Conservation (phyloP, 2,329 filamentous ascomycete species). For the Drechslera avenae region DNA sequence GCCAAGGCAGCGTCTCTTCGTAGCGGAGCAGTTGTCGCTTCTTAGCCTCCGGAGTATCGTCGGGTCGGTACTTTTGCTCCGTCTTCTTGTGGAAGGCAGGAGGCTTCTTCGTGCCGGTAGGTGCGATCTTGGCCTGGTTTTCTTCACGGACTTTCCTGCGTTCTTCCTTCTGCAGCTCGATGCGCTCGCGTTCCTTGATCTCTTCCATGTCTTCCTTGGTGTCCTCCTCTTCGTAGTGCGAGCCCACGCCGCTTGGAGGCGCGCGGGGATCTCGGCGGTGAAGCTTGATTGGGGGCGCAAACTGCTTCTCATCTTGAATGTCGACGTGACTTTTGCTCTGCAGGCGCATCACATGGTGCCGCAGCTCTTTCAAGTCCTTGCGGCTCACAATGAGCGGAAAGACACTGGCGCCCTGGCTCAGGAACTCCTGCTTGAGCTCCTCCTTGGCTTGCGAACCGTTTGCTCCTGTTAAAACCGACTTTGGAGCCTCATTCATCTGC, state of each 20-base stretch:
- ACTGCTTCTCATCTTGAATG: constrained; percentile 77
- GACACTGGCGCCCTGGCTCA: constrained; percentile 31
- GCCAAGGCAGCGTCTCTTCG: constrained; percentile 95
- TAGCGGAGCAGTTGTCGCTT: constrained; percentile 71
- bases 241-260: constrained; percentile 59
- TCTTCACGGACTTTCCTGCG: constrained; percentile 84
- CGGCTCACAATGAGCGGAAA: constrained; percentile 81
- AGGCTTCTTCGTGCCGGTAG: constrained; percentile 72
- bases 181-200: constrained; percentile 66
- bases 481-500: constrained; percentile 38
- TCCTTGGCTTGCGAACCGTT: constrained; percentile 25
- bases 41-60: constrained; percentile 75
- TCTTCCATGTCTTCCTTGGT: constrained; percentile 68
- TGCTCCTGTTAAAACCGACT: constrained; percentile 13
- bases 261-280: constrained; percentile 81
- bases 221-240: constrained; percentile 56
- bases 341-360: constrained; percentile 87
- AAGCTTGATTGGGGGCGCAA: constrained; percentile 83
- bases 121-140: constrained; percentile 91
- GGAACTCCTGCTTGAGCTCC: constrained; percentile 34
- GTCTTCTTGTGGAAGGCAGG: constrained; percentile 75
- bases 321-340: constrained; percentile 65
- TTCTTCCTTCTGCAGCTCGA: constrained; percentile 69
- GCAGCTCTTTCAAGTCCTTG: constrained; percentile 75
- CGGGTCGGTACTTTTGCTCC: constrained; percentile 82